phyloP scores from a whole-genome alignment of 2,329 filamentous ascomycete genomes.

The Epichloe scottii region DNA sequence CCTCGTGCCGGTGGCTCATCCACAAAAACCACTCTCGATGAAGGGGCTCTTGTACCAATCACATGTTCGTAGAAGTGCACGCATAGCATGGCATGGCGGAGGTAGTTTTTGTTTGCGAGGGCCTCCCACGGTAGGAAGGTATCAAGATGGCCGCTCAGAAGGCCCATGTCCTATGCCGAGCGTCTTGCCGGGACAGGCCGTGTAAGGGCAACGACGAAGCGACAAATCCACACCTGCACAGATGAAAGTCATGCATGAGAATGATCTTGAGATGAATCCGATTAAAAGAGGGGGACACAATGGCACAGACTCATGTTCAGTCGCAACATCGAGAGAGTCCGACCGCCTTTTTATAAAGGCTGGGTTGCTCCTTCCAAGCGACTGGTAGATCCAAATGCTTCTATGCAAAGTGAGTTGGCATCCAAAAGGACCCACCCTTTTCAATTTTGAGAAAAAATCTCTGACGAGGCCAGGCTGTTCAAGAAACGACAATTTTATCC shows the following conservation, averaged over 20 bases:
- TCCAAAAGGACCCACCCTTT: slow-evolving; percentile 4
- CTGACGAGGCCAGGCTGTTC: neutral
- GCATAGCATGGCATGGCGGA: neutral
- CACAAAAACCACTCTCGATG: neutral
- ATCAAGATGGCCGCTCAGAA: neutral
- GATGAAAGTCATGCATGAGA: too few relatives aligned
- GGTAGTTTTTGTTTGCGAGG: neutral
- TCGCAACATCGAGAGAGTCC: neutral
- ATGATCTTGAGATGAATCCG: neutral
- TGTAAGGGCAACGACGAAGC: neutral
- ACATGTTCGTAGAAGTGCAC: neutral
- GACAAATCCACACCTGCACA: neutral
- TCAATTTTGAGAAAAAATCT: neutral
- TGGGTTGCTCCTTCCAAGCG: slow-evolving; percentile 3
- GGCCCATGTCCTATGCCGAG: neutral
- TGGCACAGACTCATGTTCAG: neutral
- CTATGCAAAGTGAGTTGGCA: slow-evolving; percentile 10
- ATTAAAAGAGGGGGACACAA: neutral
- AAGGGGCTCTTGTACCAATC: neutral
- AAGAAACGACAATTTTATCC: neutral
- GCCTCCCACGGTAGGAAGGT: neutral
- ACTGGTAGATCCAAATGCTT: neutral
- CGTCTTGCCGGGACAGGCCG: neutral
- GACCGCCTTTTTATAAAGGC: slow-evolving; percentile 7
- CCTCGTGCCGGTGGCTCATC: neutral